Base-by-base conservation (phyloP, 1,284 basidiomycete species). In the Leccinum discolor region DNA sequence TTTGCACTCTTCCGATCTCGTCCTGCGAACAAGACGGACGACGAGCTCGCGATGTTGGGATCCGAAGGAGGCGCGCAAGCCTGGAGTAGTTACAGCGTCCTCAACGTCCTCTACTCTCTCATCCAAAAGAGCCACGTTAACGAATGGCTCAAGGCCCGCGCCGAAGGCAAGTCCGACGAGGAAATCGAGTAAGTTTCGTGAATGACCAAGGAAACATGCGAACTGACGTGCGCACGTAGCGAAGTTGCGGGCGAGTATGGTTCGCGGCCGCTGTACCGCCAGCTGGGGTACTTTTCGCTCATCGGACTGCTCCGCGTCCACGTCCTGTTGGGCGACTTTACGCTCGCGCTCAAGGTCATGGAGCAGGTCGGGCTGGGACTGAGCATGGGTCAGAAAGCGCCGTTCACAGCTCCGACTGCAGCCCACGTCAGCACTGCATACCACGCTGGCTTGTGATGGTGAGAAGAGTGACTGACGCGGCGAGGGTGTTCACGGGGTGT, bases 201-300 rank as follows among this genome's bases (percentile, higher is more conserved):
- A n/a, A n/a, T 2, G 23, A 18, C 18, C 1, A 23, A 57, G 10
- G 23, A n/a, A 16, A 40, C 61, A 54, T 44, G 21, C 56, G 12
- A 35, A 59, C 62, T 65, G 67, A 62, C 58, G 29, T 65, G 7
- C 68, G 60, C n/a, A 63, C 64, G 10, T 69, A 95, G 93, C 59
- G 91, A 94, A 76, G 88, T 95, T 61, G 92, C 92, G 0, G 96
- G 96, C 61, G 95, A 98, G 77, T 99, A 96, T 77, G 96, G 97
- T 56, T 84, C 87, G 65, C 88, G 90, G 62, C 94, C 95, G 6
- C 84, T 99, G 2, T 99, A 99, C 81, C 90, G 95, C 68, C 93
- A 95, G 84, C 88, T 99, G n/a, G 97, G 97, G 26, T 98, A 98
- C 82, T 99, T 99, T 82, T 96, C 94, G 72, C 87, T 99, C 73